Evolutionary conservation across 148 eudicot genomes (phyloP), one percentile per base, ranked within the genome.

Genomic region (Tetragonia tetragonoides): DNA sequence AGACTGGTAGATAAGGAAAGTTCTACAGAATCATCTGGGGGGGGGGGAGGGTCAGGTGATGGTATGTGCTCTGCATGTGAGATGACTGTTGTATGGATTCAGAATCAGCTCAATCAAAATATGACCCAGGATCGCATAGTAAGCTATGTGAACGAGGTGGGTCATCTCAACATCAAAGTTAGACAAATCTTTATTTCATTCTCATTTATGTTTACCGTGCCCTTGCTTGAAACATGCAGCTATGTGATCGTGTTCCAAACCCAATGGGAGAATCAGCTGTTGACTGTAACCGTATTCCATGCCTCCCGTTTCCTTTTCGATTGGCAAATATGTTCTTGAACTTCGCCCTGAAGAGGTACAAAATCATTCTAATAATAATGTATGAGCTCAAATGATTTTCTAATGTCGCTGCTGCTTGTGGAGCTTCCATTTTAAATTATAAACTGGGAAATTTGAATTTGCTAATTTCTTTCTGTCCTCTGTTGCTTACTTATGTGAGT

Each of bases 21-120:
- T 34, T 61, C 75, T 24, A 91, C 72, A 21, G 81, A 77, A 42
- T 82, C 91, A 62, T 79, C 88, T 66, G 86, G 86, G 7, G 68
- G n/a, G n/a, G n/a, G n/a, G n/a, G n/a, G n/a, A n/a, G n/a, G 28
- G 44, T 66, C 81, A 66, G 80, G 20, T 66, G 93, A 89, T 77
- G 90, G 78, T 49, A 84, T 77, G 87, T 95, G 99, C 85, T 60
- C 93, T 28, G 85, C 91, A 53, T 95, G 99, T 83, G 99, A 95
- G 86, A 95, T 95, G 98, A 81, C 95, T 23, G 95, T 93, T 57
- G 92, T 90, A 60, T 95, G 99, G 99, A 88, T 93, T 89, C 88
- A 89, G 65, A 90, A 77, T 77, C 97, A 95, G 77, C 89, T 95
- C 42, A 82, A 64, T 57, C 88, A 87, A 74, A 95, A 93, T 78